Evolutionary conservation across 2,329 filamentous ascomycete genomes (phyloP), one percentile per base, ranked within the genome.

Genomic region (Aspergillus eucalypticola): DNA sequence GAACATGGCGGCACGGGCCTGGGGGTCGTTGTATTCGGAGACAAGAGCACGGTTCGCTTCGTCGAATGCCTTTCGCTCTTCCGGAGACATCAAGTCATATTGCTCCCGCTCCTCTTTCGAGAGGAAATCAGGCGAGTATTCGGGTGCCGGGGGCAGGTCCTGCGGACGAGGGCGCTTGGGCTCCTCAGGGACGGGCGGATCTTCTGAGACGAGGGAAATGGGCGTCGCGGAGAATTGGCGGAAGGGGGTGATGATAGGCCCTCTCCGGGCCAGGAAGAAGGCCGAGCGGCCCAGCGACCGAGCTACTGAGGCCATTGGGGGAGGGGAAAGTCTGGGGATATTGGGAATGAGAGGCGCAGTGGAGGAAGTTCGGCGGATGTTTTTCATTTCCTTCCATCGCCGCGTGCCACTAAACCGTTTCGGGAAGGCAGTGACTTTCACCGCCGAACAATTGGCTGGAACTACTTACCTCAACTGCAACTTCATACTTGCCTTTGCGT

Each of bases 221-320:
- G 74, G 69, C 8, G 76, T 72, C 46, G 64, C 67, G 32, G 75
- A 76, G 61, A 79, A 77, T 23, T 66, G 68, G 11, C 75, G 76
- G 42, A 62, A 64, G 19, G 61, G 61, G 8, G 64, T 48, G 19
- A 60, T 49, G 23, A 71, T 62, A 55, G 68, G 67, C 50, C 70
- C 70, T 69, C 73, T 71, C 48, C 69, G 71, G 61, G 69, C 68
- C 57, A 77, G 53, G 39, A 69, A 64, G 13, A 74, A 62, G 60
- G 74, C 71, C 53, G 73, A 67, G 50, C 73, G 75, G 70, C 72
- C 69, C 67, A 79, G 67, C 63, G 70, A 76, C 68, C 73, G 71
- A 60, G 75, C 68, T 65, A 70, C 69, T 59, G 71, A 73, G 66
- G 76, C 77, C 77, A 79, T 79, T 72, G 70, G 66, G 61, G 59